Evolutionary conservation across 768 basidiomycete species (phyloP), one percentile per base, ranked within the genome.

Genomic region (Collybiopsis confluens): DNA sequence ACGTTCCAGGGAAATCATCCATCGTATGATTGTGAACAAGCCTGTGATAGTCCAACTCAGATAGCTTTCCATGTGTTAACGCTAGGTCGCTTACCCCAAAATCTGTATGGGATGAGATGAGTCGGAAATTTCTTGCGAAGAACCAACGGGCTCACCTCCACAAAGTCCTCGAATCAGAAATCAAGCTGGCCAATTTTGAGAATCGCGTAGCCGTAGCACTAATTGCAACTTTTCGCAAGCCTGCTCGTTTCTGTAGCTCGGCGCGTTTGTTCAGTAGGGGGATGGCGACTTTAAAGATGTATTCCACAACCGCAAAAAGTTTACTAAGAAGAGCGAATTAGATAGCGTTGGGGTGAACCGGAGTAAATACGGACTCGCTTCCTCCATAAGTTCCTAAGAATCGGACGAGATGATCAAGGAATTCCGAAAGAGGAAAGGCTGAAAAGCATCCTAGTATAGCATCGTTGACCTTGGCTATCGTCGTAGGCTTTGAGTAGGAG

Each of bases 321-420:
- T 91, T 91, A 69, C 89, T 91, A 59, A 43, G 53, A 3, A 20
- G 13, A n/a, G 33, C 16, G 45, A 27, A 30, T 27, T 51, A 35
- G 56, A 47, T 26, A 38, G 46, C 13, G 23, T 30, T n/a, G n/a
- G n/a, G n/a, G n/a, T n/a, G n/a, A 18, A 16, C 37, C 51, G 44
- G 24, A 37, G 20, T 42, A 43, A 36, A 42, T 20, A 82, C 82
- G 66, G 73, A 91, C 90, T 93, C 91, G 80, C 81, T 90, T 24
- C 90, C 90, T 65, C 82, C 86, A 88, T 88, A 92, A 61, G 90
- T 89, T 52, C 86, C 83, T 49, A 92, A 73, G 64, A 82, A 91
- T 62, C 88, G 75, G 36, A 90, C 76, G 8, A 90, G 73, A 66
- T 90, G 90, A 61, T 90, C 77, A 41, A 92, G 65, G 4, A 77